phyloP scores from a whole-genome alignment of 768 basidiomycete genomes.

The Naganishia friedmannii region DNA sequence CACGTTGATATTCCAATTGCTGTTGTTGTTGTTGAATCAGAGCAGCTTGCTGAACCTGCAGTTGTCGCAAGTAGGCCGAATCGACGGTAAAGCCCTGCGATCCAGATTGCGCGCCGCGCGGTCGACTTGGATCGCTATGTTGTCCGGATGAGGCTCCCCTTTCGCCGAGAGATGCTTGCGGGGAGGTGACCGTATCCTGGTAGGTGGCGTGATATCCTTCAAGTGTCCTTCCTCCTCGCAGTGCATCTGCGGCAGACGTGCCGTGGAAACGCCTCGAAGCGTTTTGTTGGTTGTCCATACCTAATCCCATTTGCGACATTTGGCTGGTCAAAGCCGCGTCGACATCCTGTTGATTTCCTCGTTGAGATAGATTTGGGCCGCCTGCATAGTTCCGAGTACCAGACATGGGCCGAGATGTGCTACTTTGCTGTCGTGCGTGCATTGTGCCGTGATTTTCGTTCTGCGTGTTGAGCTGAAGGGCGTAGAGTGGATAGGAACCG shows the following conservation, averaged over 20 bases:
- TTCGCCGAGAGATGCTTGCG: background rate
- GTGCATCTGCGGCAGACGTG: constrained; percentile 3
- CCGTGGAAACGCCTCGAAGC: background rate
- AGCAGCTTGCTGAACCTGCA: constrained; percentile 12
- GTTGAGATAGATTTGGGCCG: background rate
- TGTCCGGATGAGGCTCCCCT: background rate
- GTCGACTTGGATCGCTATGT: background rate
- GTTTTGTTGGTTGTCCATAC: background rate
- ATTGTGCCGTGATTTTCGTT: background rate
- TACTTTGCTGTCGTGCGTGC: constrained; percentile 1
- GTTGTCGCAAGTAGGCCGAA: constrained; percentile 3
- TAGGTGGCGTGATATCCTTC: background rate
- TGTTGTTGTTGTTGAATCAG: constrained; percentile 15
- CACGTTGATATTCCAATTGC: background rate
- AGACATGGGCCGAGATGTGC: background rate
- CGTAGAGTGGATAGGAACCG: background rate
- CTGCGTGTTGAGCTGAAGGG: background rate
- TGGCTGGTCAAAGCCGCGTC: background rate
- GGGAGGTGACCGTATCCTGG: background rate
- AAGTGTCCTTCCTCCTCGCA: background rate
- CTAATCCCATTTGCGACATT: constrained; percentile 7
- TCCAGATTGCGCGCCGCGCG: background rate
- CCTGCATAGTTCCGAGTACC: background rate
- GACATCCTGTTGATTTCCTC: background rate
- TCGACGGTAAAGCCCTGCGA: constrained; percentile 7